Evolutionary conservation across 78 protist species (phyloP).

Genomic region (Planoprotostelium fungivorum): DNA sequence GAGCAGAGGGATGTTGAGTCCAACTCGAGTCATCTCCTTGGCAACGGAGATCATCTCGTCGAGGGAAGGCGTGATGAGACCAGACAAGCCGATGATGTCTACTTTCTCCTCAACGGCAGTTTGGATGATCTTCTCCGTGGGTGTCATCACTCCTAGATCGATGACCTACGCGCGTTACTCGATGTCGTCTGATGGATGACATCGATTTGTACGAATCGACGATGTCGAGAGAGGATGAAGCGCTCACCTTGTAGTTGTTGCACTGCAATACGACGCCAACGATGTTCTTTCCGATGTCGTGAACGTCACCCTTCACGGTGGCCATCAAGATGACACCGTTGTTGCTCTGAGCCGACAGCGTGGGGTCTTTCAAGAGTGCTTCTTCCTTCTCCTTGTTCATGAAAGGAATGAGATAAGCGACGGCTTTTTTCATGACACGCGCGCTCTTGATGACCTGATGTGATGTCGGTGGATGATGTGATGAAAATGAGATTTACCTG

Average conservation of each 20-base stretch:
- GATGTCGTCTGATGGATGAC: background rate
- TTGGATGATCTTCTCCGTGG: slow-evolving; percentile 81
- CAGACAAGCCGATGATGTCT: slow-evolving; percentile 94
- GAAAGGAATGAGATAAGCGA: slow-evolving; percentile 93
- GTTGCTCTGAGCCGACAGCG: slow-evolving; percentile 6
- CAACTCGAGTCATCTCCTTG: slow-evolving; percentile 84
- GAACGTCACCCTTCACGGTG: slow-evolving; percentile 99
- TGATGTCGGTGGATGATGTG: too few relatives aligned
- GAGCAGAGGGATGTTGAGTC: slow-evolving; percentile 86
- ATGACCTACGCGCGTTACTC: slow-evolving; percentile 19
- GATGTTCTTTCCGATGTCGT: slow-evolving; percentile 99
- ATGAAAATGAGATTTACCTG: too few relatives aligned
- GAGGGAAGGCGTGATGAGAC: slow-evolving; percentile 98
- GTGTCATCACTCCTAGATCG: slow-evolving; percentile 95
- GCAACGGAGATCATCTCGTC: slow-evolving; percentile 97
- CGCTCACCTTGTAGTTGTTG: slow-evolving; percentile 87
- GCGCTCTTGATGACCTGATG: slow-evolving; percentile 98
- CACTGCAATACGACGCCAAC: slow-evolving; percentile 97
- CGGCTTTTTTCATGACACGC: slow-evolving; percentile 98
- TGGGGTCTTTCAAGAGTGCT: slow-evolving; percentile 3
- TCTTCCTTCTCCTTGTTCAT: slow-evolving; percentile 90
- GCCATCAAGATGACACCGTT: slow-evolving; percentile 86
- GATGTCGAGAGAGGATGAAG: too few relatives aligned
- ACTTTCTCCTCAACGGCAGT: slow-evolving; percentile 69
- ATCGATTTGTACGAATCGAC: too few relatives aligned